Conservation (phyloP, 176 grass and related monocot genomes). For the Oryza meridionalis region DNA sequence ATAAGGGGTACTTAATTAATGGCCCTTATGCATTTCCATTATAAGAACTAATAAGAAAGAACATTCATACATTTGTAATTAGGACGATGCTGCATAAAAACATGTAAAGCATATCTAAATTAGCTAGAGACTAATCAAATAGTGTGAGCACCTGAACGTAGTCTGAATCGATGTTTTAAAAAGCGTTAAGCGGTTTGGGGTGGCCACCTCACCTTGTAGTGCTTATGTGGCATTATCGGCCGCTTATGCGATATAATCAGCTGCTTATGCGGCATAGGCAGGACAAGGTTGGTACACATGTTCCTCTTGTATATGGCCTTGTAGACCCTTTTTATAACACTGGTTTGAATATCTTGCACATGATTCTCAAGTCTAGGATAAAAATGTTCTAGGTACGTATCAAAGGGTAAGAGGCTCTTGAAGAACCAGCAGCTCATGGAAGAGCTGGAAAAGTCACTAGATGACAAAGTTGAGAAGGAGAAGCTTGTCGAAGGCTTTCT, state of each 20-base stretch:
- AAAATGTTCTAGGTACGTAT: slow-evolving; percentile 68
- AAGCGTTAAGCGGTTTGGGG: no score
- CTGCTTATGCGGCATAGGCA: no score
- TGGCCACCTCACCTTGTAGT: no score
- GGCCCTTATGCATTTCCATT: no score
- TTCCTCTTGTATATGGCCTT: no score
- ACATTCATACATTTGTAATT: not conserved
- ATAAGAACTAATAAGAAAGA: not conserved
- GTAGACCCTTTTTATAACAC: no score
- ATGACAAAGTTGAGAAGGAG: slow-evolving; percentile 81
- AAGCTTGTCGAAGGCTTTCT: slow-evolving; percentile 90
- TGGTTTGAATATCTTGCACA: not conserved
- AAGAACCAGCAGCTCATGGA: slow-evolving; percentile 90
- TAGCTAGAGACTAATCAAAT: not conserved
- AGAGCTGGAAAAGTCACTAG: slow-evolving; percentile 86
- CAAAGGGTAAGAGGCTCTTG: slow-evolving; percentile 83
- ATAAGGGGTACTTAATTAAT: no score
- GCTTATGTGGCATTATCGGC: no score
- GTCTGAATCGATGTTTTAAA: no score
- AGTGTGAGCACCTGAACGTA: not conserved
- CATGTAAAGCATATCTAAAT: not conserved
- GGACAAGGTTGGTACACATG: no score
- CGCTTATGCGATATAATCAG: no score
- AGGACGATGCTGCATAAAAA: not conserved
- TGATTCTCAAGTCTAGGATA: not conserved